Base-by-base conservation (phyloP, 2,329 filamentous ascomycete genomes). In the Hawksworthiomyces lignivorus region DNA sequence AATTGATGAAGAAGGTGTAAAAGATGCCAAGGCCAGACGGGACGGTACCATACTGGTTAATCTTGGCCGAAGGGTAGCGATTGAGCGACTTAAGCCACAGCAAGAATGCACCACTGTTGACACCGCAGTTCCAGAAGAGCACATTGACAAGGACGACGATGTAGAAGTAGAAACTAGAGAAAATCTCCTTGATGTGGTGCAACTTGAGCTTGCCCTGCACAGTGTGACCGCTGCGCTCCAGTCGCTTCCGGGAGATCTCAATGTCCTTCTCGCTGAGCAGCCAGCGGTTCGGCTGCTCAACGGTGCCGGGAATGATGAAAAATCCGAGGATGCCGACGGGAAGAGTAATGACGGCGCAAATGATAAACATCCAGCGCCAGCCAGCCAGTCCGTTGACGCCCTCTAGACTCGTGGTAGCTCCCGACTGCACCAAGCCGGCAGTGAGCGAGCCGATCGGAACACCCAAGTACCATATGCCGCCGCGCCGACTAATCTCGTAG, bases 381-480 rank as follows among this genome's bases (percentile, higher is more conserved):
- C 58, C 57, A 6, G 55, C 53, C 3, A 60, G 41, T 0, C 57
- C 59, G 14, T 53, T 44, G 7, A 46, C 45, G 3, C 58, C 57
- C 35, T 61, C 40, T 9, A 62, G 46, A 14, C 50, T 51, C 26
- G 52, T 40, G 28, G 59, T 54, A 6, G 57, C 49, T 2, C 50
- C 56, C 3, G 56, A 55, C 27, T 59, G 55, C 14, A 62, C 41
- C 36, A 55, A 59, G 4, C 59, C 58, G 19, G 50, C 48, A 28
- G 53, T 54, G 7, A 54, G 48, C 3, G 50, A 48, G 1, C 57
- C 58, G 9, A 60, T 72, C 2, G 79, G 62, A 1, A 75, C 76
- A 7, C 73, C 76, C 1, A 73, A 67, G 1, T 75, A 78, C 52
- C 81, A 82, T 37, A 82, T 72, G 26, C 73, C 77, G 4, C 68